Conservation (phyloP, 345 rosid genomes). For the Boechera retrofracta region DNA sequence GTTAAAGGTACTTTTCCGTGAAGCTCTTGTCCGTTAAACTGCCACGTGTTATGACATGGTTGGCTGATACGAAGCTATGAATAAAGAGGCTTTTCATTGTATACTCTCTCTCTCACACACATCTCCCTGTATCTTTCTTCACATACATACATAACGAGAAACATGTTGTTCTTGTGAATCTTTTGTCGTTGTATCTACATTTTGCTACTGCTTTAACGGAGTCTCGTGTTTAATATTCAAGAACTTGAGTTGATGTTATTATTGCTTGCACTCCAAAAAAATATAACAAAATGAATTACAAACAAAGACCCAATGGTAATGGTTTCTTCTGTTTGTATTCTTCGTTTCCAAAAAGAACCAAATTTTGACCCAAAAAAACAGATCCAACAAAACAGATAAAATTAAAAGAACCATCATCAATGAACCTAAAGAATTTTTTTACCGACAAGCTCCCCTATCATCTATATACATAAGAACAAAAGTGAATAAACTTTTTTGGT, state of each 20-base stretch:
- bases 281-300: conserved; percentile 20
- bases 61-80: conserved; percentile 16
- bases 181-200: conserved; percentile 22
- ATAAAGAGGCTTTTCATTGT: conserved; percentile 27
- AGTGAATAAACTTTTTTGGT: not conserved
- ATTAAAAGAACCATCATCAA: conserved; percentile 14
- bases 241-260: not conserved
- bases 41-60: not conserved
- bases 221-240: conserved; percentile 8
- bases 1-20: conserved; percentile 72
- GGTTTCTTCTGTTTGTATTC: conserved; percentile 20
- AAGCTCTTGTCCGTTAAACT: conserved; percentile 31
- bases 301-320: conserved; percentile 2
- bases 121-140: not conserved
- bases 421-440: conserved; percentile 28
- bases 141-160: not conserved
- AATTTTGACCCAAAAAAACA: not conserved
- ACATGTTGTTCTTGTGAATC: conserved; percentile 25
- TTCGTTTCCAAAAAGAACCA: conserved; percentile 4
- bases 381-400: conserved; percentile 17
- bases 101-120: not conserved
- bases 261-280: not conserved
- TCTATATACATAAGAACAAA: conserved; percentile 39
- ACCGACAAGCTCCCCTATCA: conserved; percentile 33
- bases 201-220: conserved; percentile 6